Percentiles rank a stretch among this genome's conserved stretches.
phyloP scores from a whole-genome alignment of 2,329 filamentous ascomycete species.

The Alternaria gansuensis region DNA sequence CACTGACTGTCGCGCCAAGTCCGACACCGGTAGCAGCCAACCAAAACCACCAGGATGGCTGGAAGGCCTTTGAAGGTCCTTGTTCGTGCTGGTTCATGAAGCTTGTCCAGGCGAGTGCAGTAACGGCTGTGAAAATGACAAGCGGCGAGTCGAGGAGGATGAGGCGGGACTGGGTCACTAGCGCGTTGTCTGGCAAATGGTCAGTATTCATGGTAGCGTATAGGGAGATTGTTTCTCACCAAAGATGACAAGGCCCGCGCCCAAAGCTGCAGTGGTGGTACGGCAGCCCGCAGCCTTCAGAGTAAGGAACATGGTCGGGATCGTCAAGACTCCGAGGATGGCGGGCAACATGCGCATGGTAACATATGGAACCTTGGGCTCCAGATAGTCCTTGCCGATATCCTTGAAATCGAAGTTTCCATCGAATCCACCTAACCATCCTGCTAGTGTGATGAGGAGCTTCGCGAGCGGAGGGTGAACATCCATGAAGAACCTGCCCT shows the following conservation, averaged over 20 bases:
- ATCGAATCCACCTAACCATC: slow-evolving; percentile 93
- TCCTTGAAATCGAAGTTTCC: slow-evolving; percentile 99
- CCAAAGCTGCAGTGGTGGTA: slow-evolving; percentile 83
- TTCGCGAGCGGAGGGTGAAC: slow-evolving; percentile 98
- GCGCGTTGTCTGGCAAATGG: slow-evolving; percentile 77
- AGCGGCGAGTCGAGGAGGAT: slow-evolving; percentile 97
- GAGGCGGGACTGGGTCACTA: slow-evolving; percentile 91
- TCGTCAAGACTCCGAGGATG: slow-evolving; percentile 84
- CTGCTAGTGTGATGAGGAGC: slow-evolving; percentile 92
- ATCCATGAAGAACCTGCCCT: slow-evolving; percentile 99
- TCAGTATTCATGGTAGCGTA: slow-evolving; percentile 28
- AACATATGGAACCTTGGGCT: slow-evolving; percentile 94
- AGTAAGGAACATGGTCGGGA: slow-evolving; percentile 93
- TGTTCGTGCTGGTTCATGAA: slow-evolving; percentile 98
- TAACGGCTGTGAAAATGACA: slow-evolving; percentile 91
- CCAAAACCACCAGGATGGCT: slow-evolving; percentile 98
- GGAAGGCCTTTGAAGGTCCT: slow-evolving; percentile 87
- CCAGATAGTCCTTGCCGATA: slow-evolving; percentile 97
- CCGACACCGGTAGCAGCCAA: slow-evolving; percentile 84
- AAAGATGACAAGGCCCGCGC: slow-evolving; percentile 87
- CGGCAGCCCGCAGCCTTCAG: slow-evolving; percentile 90
- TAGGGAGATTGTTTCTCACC: slow-evolving; percentile 62
- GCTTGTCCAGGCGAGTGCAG: slow-evolving; percentile 85
- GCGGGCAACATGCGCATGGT: slow-evolving; percentile 96
- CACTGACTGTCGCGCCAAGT: slow-evolving; percentile 88